Percentiles rank a stretch among this genome's conserved stretches.
Evolutionary conservation across 2,329 filamentous ascomycete genomes (phyloP).

Genomic region (Dendrostoma leiphaemia): DNA sequence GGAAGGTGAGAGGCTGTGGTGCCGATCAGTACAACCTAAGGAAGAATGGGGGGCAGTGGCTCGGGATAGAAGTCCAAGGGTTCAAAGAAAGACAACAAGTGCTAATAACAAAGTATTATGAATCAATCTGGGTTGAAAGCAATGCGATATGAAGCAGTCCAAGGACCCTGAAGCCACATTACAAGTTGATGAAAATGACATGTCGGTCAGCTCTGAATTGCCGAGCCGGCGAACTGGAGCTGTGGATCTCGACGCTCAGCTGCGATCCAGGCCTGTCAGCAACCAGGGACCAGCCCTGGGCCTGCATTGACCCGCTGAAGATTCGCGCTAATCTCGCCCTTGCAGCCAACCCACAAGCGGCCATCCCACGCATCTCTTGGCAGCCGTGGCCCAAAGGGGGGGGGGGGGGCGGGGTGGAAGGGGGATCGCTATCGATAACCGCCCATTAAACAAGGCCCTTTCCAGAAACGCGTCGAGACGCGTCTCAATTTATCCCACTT

Average conservation of each 20-base stretch:
- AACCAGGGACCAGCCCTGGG: background rate
- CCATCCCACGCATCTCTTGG: too few relatives aligned
- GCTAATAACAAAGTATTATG: background rate
- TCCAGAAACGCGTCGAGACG: slow-evolving; percentile 11
- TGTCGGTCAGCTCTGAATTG: background rate
- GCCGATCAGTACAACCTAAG: too few relatives aligned
- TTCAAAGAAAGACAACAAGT: too few relatives aligned
- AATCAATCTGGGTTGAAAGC: background rate
- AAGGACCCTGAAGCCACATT: background rate
- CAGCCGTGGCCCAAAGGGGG: too few relatives aligned
- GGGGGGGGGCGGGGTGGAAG: too few relatives aligned
- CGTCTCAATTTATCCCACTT: slow-evolving; percentile 4
- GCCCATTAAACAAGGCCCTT: background rate
- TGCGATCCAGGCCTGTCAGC: background rate
- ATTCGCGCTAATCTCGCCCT: too few relatives aligned
- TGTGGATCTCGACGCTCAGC: background rate
- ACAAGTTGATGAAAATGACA: background rate
- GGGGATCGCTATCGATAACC: background rate
- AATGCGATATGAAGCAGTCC: background rate
- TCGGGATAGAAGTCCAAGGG: background rate
- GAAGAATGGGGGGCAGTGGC: background rate
- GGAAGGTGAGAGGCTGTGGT: too few relatives aligned
- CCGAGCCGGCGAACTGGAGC: too few relatives aligned
- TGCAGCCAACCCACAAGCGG: too few relatives aligned
- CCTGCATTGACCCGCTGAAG: too few relatives aligned